Base-by-base conservation (phyloP, 1,284 basidiomycete genomes). In the Ustilago loliicola region DNA sequence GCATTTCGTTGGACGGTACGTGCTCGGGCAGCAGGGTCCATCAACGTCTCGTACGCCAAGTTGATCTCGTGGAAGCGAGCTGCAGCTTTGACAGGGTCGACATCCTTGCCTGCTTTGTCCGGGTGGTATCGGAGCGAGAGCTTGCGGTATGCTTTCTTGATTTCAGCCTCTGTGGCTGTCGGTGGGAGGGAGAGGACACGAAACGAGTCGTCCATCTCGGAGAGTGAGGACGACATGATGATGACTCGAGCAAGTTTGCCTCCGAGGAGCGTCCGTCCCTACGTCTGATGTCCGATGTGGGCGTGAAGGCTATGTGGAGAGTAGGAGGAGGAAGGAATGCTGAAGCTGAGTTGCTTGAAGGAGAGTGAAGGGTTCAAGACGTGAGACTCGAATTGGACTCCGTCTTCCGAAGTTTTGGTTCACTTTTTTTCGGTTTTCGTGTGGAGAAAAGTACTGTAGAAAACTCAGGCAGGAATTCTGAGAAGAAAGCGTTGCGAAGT, bases 21-120 rank as follows among this genome's bases (percentile, higher is more conserved):
- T n/a, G 93, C 89, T 25, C 94, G 91, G 58, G 93, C 91, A 8
- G 92, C 88, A 0, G 93, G 93, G 81, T 96, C 93, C 66, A 93
- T 91, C 3, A 98, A 89, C 21, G 95, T 90, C 79, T 94, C 93
- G 76, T 94, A 93, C 0, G 95, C 92, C 65, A 93, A 90, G 59
- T 93, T 94, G 62, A 98, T 90, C 72, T 93, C 91, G 85, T 96
- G 93, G 85, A 97, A 97, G 85, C 93, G 93, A 62, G 91, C 89
- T 3, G 93, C 93, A 89, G 87, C 82, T 51, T 80, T 54, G 10
- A 71, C 73, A 5, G 83, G 79, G 25, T 79, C 73, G 15, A 84
- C 77, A 75, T 86, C 78, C 45, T 77, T 79, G 51, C 71, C 64
- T 21, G 69, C 81, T 66, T 84, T 84, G 68, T 84, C 83, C 3